These are phyloP conservation scores for Microdochium paspali DNA, from an alignment of 2,329 filamentous ascomycete genomes.

Conservation along the genomic window DNA sequence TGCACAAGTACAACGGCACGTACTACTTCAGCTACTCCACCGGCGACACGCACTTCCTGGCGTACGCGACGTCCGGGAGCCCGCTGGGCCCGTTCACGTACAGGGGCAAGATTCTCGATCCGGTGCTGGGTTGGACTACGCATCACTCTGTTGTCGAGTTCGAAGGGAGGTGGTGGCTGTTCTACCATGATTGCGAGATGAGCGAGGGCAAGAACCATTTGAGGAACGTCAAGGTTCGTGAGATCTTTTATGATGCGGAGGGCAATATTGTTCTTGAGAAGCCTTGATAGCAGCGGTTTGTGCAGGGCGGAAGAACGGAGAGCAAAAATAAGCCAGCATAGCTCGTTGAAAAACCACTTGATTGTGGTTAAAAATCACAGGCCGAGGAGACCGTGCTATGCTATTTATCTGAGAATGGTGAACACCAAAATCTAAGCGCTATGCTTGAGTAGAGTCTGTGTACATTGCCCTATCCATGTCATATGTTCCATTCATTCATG, in stretches of 20 bases:
- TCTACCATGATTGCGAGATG: conserved; percentile 66
- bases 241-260: conserved; percentile 61
- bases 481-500: not conserved
- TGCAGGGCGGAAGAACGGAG: no score
- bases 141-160: conserved; percentile 74
- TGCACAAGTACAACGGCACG: conserved; percentile 60
- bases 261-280: conserved; percentile 47
- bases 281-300: no score
- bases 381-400: no score
- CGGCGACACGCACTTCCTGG: conserved; percentile 67
- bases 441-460: no score
- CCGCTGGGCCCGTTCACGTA: conserved; percentile 68
- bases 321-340: no score
- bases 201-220: conserved; percentile 62
- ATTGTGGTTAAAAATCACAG: no score
- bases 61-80: conserved; percentile 54
- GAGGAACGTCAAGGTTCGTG: conserved; percentile 63
- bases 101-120: conserved; percentile 61
- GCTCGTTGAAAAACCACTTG: no score
- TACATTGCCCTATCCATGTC: not conserved
- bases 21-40: conserved; percentile 77
- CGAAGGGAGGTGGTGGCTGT: conserved; percentile 61
- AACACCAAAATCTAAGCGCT: no score
- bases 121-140: conserved; percentile 72
- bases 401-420: no score